Conservation (phyloP, 176 grass and related monocot genomes). For the Areca catechu region DNA sequence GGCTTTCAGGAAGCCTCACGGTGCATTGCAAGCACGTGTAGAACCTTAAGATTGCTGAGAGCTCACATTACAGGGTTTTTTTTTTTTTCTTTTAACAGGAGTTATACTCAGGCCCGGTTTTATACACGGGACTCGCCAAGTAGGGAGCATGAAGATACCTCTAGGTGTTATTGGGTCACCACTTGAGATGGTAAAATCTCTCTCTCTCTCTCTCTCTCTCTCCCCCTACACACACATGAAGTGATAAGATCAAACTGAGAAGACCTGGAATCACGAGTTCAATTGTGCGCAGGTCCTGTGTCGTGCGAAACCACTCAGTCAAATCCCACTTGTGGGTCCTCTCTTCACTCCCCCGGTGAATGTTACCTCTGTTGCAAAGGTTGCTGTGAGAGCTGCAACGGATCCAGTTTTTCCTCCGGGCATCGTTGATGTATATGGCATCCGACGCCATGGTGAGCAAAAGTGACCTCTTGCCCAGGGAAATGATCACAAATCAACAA, state of each 20-base stretch:
- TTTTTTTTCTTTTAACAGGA: constrained; percentile 18
- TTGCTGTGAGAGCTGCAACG: constrained; percentile 67
- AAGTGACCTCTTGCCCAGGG: constrained; percentile 23
- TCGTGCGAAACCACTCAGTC: constrained; percentile 51
- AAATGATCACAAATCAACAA: background rate
- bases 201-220: too few relatives aligned
- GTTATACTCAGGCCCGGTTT: constrained; percentile 82
- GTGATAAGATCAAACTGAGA: too few relatives aligned
- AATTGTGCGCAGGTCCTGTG: constrained; percentile 41
- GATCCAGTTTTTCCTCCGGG: constrained; percentile 87
- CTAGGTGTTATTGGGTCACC: constrained; percentile 75
- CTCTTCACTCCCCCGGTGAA: constrained; percentile 73
- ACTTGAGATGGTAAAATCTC: constrained; percentile 53
- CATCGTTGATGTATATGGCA: constrained; percentile 68
- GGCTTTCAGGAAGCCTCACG: too few relatives aligned
- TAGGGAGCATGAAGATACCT: constrained; percentile 72
- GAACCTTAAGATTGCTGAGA: too few relatives aligned
- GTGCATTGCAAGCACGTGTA: too few relatives aligned
- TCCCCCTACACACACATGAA: too few relatives aligned
- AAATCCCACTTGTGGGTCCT: constrained; percentile 60
- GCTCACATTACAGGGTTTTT: too few relatives aligned
- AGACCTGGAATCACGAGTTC: too few relatives aligned
- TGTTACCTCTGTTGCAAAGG: constrained; percentile 51
- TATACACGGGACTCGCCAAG: constrained; percentile 85
- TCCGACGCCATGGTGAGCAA: constrained; percentile 57